Base-by-base conservation (phyloP, 2,329 filamentous ascomycete species). In the Tolypocladium guangdongense region DNA sequence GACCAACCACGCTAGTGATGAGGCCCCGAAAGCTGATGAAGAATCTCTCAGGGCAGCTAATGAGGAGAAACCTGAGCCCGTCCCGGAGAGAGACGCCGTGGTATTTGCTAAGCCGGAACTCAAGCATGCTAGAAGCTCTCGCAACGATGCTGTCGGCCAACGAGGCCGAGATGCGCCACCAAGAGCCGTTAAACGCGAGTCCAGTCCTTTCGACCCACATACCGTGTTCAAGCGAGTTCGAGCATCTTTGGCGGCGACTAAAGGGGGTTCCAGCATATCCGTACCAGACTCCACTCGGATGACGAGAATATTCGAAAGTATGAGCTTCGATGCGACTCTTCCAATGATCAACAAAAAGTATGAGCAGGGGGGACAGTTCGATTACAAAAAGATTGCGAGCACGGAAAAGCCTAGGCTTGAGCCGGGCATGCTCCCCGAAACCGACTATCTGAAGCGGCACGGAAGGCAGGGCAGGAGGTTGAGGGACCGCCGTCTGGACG, bases 91-190 rank as follows among this genome's bases (percentile, higher is more conserved):
- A 16, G 62, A 68, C n/a, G 57, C 61, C 27, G 60, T 55, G 24
- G 71, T 76, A 5, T 83, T 83, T 59, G 71, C 78, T n/a, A 83
- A 82, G 56, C 80, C 80, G 2, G 78, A 83, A 57, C 64, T 83
- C 37, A 77, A 75, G 56, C 79, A 83, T 66, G 79, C 80, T 1
- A 72, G 80, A 56, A 82, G 79, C 62, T 76, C 72, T 16, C 64
- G 79, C 32, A 68, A 66, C 32, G 77, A 78, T 18, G 73, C 76
- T 39, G 32, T 61, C 39, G 54, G 62, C 57, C 57, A 66, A 54
- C 57, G 65, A 51, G 61, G 67, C 48, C 58, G 66, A 55, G 64
- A 64, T 38, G 64, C 64, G 50, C 63, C 62, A 57, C 56, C 57
- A 54, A 66, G 35, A 16, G 59, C 68, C 1, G 60, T 69, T 18